These are phyloP conservation scores for Colletotrichum falcatum DNA, from an alignment of 2,329 filamentous ascomycete species.

Conservation along the genomic window DNA sequence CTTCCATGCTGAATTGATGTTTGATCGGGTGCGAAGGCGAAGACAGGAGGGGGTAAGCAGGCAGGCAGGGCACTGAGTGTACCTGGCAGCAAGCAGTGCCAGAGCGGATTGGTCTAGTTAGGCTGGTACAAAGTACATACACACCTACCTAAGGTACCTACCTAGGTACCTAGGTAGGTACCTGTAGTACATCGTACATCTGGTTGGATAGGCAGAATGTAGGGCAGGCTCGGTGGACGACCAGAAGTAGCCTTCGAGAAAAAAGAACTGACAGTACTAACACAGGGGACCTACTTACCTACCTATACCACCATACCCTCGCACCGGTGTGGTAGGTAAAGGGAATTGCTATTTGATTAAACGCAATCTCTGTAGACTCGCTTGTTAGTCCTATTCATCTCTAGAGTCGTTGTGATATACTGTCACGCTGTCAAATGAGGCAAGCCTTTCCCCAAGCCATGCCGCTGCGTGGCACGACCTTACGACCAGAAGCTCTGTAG, in stretches of 20 bases:
- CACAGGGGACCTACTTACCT: background rate
- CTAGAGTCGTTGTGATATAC: background rate
- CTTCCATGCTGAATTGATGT: slow-evolving; percentile 3
- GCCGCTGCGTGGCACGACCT: background rate
- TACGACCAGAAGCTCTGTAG: slow-evolving; percentile 26
- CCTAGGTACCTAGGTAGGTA: too few species aligned
- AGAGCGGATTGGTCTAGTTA: too few species aligned
- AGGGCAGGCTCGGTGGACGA: background rate
- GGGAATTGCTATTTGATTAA: slow-evolving; percentile 3
- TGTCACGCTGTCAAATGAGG: background rate
- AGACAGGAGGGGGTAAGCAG: background rate
- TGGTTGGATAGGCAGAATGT: slow-evolving; percentile 3
- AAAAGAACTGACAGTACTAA: slow-evolving; percentile 13
- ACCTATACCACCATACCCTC: background rate
- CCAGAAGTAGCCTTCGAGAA: background rate
- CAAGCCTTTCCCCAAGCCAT: slow-evolving; percentile 1
- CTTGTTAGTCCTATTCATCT: background rate
- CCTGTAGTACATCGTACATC: background rate
- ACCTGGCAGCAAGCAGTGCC: slow-evolving; percentile 23
- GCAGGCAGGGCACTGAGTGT: slow-evolving; percentile 9
- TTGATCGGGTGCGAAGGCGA: slow-evolving; percentile 7
- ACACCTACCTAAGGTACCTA: too few species aligned
- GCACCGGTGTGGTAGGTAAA: too few species aligned
- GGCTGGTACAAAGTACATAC: background rate
- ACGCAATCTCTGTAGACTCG: background rate